Conservation (phyloP, 192 early-diverging fungal species). For the Coemansia sp. region DNA sequence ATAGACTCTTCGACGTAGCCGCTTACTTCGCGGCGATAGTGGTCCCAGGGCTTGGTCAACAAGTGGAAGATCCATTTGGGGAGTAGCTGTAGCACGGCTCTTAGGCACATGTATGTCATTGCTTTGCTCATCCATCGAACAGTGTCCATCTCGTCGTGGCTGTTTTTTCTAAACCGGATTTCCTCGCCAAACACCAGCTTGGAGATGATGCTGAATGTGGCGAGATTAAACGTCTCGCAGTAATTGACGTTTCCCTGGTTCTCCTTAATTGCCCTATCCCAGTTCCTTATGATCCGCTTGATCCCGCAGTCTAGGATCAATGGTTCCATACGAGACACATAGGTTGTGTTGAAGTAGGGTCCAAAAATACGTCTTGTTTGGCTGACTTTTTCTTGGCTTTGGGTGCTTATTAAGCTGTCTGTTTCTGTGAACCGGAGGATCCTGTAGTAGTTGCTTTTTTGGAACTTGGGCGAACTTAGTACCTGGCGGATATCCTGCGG, state of each 20-base stretch:
- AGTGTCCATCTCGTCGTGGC: not conserved
- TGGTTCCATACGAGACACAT: slow-evolving; percentile 24
- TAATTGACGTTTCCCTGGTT: slow-evolving; percentile 14
- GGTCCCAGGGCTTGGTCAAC: slow-evolving; percentile 22
- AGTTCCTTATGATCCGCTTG: slow-evolving; percentile 2
- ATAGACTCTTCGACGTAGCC: slow-evolving; percentile 17
- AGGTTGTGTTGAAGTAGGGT: slow-evolving; percentile 17
- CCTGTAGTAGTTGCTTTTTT: slow-evolving; percentile 26
- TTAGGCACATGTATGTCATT: slow-evolving; percentile 17
- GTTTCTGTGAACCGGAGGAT: slow-evolving; percentile 16
- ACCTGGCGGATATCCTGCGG: slow-evolving; percentile 23
- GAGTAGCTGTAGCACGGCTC: slow-evolving; percentile 19
- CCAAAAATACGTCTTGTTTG: slow-evolving; percentile 23
- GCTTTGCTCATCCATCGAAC: slow-evolving; percentile 23
- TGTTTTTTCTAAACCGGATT: not conserved
- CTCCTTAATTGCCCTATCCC: slow-evolving; percentile 3
- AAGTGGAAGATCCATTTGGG: slow-evolving; percentile 15
- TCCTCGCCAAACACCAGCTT: slow-evolving; percentile 27
- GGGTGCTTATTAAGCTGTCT: slow-evolving; percentile 15
- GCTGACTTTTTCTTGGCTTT: slow-evolving; percentile 8
- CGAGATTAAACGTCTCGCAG: slow-evolving; percentile 16
- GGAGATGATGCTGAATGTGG: slow-evolving; percentile 27
- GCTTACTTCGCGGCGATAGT: slow-evolving; percentile 11
- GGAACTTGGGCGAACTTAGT: slow-evolving; percentile 15
- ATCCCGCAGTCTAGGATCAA: slow-evolving; percentile 21